Evolutionary conservation across 371 early-diverging fungal genomes (phyloP), one percentile per base, ranked within the genome.

Genomic region (Nematocida sp.): DNA sequence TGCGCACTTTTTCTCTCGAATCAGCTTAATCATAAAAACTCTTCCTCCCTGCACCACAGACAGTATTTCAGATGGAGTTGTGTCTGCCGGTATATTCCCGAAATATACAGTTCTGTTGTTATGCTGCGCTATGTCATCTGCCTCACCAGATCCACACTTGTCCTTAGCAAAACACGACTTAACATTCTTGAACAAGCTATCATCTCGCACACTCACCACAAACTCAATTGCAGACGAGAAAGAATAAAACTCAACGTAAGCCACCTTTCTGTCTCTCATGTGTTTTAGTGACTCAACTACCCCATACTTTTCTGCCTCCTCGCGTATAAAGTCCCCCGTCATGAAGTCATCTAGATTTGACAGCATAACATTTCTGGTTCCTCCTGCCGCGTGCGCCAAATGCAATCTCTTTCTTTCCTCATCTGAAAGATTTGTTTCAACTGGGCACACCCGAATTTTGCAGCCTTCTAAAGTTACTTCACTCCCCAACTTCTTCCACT

Each of bases 221-320:
- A 78, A 78, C 57, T 78, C 54, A 6, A 78, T 46, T 50, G 80
- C 80, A 25, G 80, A n/a, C 39, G 25, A 11, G 46, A 52, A 78
- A 0, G 69, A 67, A 52, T 50, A 78, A 54, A 78, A 78, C 57
- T 70, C 70, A 5, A 78, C 45, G 39, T 78, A 78, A 0, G 67
- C 46, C 23, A 66, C 13, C 45, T 61, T 44, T 55, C 69, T 57
- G 56, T 78, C 80, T 33, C 61, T 40, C 20, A 78, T 75, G 39
- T 78, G 55, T 40, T 78, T 78, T 7, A 78, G 40, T 7, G 47
- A 25, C 46, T 78, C 80, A n/a, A 78, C 66, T 20, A 13, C 57
- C 1, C 80, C 80, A 47, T 66, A 78, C 64, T 78, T 78, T 58
- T 78, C 80, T 20, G 80, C 80, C 42, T 78, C 80, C 40, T 78